Percentiles rank a stretch among this genome's conserved stretches.
Conservation (phyloP, 805 yeast genomes). For the Starmerella apicola region DNA sequence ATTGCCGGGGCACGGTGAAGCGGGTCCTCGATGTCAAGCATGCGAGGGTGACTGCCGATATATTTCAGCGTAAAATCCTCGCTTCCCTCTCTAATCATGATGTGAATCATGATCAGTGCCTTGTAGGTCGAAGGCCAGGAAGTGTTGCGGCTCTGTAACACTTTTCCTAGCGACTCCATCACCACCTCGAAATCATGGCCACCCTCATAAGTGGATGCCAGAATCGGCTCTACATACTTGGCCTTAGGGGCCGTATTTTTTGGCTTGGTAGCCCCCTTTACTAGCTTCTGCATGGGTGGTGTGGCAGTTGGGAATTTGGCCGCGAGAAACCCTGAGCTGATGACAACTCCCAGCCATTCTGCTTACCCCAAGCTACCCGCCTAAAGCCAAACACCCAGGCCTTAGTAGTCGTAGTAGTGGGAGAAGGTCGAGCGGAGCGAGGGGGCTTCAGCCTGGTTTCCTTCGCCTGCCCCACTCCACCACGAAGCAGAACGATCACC, state of each 20-base stretch:
- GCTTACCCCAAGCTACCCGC: too few species aligned
- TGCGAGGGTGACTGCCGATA: slow-evolving; percentile 38
- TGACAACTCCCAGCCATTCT: too few species aligned
- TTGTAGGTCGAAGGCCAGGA: slow-evolving; percentile 92
- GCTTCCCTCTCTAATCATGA: slow-evolving; percentile 88
- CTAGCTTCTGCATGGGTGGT: slow-evolving; percentile 22
- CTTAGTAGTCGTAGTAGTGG: too few species aligned
- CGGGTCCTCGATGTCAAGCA: slow-evolving; percentile 35
- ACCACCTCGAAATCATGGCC: slow-evolving; percentile 56
- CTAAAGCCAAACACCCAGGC: too few species aligned
- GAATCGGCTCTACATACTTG: slow-evolving; percentile 87
- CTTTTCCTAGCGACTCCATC: slow-evolving; percentile 46
- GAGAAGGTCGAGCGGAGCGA: too few species aligned
- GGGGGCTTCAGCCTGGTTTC: too few species aligned
- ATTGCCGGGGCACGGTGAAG: slow-evolving; percentile 29
- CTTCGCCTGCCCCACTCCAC: too few species aligned
- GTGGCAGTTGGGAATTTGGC: too few species aligned
- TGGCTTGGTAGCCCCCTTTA: slow-evolving; percentile 25
- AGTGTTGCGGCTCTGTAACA: slow-evolving; percentile 49
- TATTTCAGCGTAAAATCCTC: slow-evolving; percentile 57
- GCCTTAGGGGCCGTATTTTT: slow-evolving; percentile 94
- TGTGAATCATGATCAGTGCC: slow-evolving; percentile 69
- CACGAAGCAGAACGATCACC: too few species aligned
- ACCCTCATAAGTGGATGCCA: slow-evolving; percentile 50
- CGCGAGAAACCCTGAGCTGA: too few species aligned